These are phyloP conservation scores for Mucor lusitanicus DNA, from an alignment of 371 early-diverging fungal genomes.

Conservation along the genomic window DNA sequence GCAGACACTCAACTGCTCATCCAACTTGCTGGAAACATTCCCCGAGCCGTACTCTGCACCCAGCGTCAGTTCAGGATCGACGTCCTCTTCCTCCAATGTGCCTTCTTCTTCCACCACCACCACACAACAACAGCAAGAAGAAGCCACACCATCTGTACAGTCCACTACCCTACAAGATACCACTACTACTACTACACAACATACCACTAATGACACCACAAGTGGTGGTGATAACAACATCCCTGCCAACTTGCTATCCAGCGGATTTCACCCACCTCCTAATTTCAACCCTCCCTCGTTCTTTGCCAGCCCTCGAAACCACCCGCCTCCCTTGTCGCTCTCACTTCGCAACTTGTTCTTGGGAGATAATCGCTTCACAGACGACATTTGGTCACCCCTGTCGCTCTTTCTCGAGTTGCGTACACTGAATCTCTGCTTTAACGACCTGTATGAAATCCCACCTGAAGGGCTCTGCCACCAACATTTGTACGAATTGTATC, in stretches of 20 bases:
- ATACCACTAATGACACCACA: neutral
- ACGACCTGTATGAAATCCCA: conserved; percentile 82
- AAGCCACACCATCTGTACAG: neutral
- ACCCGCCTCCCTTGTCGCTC: conserved; percentile 65
- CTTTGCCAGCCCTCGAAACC: conserved; percentile 55
- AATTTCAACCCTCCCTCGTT: conserved; percentile 56
- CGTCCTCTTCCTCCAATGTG: neutral
- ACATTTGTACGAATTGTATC: conserved; percentile 72
- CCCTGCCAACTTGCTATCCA: conserved; percentile 61
- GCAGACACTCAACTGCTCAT: conserved; percentile 67
- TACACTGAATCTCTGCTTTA: conserved; percentile 82
- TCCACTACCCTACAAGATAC: neutral
- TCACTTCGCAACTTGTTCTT: conserved; percentile 68
- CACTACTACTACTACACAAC: too few relatives aligned
- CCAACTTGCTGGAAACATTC: conserved; percentile 65
- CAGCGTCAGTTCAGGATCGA: conserved; percentile 18
- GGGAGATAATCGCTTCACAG: conserved; percentile 85
- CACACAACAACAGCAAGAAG: too few relatives aligned
- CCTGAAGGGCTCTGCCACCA: conserved; percentile 54
- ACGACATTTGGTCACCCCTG: conserved; percentile 76
- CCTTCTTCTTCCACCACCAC: neutral
- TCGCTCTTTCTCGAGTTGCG: conserved; percentile 72
- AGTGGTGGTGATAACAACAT: neutral
- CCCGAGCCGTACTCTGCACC: conserved; percentile 30
- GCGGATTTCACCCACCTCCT: conserved; percentile 35